A percentile compares a stretch with the other conserved stretches of the same genome.
Evolutionary conservation across 768 basidiomycete genomes (phyloP).

Genomic region (Tephrocybe sp.): DNA sequence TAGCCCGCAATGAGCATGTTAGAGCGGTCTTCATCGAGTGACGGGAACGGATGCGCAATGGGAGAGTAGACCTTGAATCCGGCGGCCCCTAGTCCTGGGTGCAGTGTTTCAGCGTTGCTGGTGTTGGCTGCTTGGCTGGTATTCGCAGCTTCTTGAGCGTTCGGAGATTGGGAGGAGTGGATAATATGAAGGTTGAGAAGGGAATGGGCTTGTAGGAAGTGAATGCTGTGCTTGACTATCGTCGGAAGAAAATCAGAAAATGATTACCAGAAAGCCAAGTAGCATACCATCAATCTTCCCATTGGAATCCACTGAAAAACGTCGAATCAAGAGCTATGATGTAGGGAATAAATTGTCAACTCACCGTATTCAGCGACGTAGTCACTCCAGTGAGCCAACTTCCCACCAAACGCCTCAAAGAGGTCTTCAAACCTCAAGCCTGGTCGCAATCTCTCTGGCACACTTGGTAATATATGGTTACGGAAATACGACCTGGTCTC

Average conservation of each 20-base stretch:
- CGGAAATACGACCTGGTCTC: constrained; percentile 68
- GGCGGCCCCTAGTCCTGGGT: constrained; percentile 56
- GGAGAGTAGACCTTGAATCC: constrained; percentile 62
- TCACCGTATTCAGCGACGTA: constrained; percentile 72
- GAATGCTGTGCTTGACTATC: constrained; percentile 73
- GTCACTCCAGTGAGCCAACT: constrained; percentile 80
- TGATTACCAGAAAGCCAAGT: not conserved
- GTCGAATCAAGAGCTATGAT: not conserved
- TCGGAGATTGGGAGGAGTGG: constrained; percentile 66
- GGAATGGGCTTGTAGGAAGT: constrained; percentile 83
- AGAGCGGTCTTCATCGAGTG: constrained; percentile 26
- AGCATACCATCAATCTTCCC: constrained; percentile 68
- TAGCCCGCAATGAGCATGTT: constrained; percentile 39
- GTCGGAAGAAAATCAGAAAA: not conserved
- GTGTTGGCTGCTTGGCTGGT: constrained; percentile 31
- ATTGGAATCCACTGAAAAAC: constrained; percentile 59
- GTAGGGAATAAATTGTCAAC: constrained; percentile 17
- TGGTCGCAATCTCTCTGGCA: constrained; percentile 59
- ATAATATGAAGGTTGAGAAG: constrained; percentile 86
- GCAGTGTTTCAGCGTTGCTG: constrained; percentile 46
- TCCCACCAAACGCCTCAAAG: constrained; percentile 81
- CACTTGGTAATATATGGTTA: constrained; percentile 59
- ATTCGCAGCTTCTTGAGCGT: constrained; percentile 27
- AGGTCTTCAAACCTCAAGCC: constrained; percentile 67
- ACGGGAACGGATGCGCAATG: constrained; percentile 30